Conservation (phyloP, 2,329 filamentous ascomycete genomes). For the Aurifilum marmelostoma region DNA sequence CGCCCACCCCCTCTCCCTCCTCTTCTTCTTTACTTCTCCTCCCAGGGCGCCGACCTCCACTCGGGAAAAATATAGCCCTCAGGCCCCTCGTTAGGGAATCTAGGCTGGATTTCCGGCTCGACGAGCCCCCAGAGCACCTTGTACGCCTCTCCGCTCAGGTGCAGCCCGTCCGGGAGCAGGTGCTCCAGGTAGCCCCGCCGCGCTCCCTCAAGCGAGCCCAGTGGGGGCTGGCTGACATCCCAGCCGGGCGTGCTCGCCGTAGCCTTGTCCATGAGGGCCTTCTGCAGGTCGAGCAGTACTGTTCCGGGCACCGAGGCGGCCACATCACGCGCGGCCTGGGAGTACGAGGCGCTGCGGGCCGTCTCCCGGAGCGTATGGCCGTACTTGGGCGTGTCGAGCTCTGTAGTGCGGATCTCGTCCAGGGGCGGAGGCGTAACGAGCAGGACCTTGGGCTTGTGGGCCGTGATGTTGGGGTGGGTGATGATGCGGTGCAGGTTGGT, state of each 20-base stretch:
- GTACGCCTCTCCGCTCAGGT: constrained; percentile 59
- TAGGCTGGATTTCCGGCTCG: constrained; percentile 50
- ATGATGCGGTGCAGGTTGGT: constrained; percentile 73
- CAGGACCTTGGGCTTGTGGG: constrained; percentile 73
- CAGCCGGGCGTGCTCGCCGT: constrained; percentile 60
- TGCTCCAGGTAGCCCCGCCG: constrained; percentile 54
- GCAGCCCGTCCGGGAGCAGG: constrained; percentile 61
- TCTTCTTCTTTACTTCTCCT: constrained; percentile 25
- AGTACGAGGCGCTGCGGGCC: constrained; percentile 57
- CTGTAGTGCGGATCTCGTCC: constrained; percentile 70
- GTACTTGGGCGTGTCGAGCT: constrained; percentile 45
- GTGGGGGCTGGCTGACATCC: constrained; percentile 49
- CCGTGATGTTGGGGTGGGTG: constrained; percentile 68
- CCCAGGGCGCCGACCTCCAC: constrained; percentile 45
- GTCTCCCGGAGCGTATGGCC: constrained; percentile 43
- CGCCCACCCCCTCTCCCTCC: not conserved
- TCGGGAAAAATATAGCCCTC: constrained; percentile 49
- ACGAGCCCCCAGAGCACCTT: constrained; percentile 54
- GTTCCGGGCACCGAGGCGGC: constrained; percentile 70
- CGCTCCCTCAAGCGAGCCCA: constrained; percentile 55
- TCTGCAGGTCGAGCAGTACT: constrained; percentile 78
- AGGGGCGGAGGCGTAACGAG: constrained; percentile 82
- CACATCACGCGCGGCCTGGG: constrained; percentile 66
- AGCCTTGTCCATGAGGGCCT: constrained; percentile 73
- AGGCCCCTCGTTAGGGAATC: constrained; percentile 43